Base-by-base conservation (phyloP, 2,329 filamentous ascomycete species). In the Sporothrix brasiliensis region DNA sequence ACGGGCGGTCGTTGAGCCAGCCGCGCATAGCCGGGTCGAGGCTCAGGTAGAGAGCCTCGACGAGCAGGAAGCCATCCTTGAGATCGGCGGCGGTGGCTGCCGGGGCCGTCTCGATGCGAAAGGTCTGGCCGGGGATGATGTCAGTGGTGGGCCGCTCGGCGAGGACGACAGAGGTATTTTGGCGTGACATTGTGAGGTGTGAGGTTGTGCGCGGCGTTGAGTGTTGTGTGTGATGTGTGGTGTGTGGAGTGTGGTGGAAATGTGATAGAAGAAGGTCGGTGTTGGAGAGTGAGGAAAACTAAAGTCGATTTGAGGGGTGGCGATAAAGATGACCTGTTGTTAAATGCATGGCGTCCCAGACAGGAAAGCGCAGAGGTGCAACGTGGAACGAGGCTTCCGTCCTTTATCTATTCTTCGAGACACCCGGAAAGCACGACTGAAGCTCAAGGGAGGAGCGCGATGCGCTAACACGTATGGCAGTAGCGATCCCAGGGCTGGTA, bases 91-190 rank as follows among this genome's bases (percentile, higher is more conserved):
- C 81, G 9, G 83, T 80, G 74, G 86, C 86, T 4, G 86, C 82
- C 1, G 85, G 81, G 1, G 82, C 79, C 61, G 80, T 81, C 75
- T 87, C 83, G 49, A 84, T 75, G 52, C 79, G 80, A 79, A 92
- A 92, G 16, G 90, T 92, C 77, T 87, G 79, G 71, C 88, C 89
- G 2, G 88, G 87, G 69, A 91, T 78, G 78, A 92, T 89, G 72
- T 83, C 79, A 68, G 79, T 82, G 69, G 79, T 83, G 11, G 90
- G 90, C 66, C 90, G 84, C 79, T 91, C 84, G 68, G 87, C 88
- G 71, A 92, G 86, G 73, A 87, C 82, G 72, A 91, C 81, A 53
- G 82, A 82, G 9, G 60, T 68, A 70, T 66, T 74, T 13, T 72
- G 66, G 44, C 52, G 65, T 5, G 70, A 21, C 72, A 74, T 74